These are phyloP conservation scores for Domatiomyces globalis DNA, from an alignment of 2,329 filamentous ascomycete genomes.

Conservation along the genomic window DNA sequence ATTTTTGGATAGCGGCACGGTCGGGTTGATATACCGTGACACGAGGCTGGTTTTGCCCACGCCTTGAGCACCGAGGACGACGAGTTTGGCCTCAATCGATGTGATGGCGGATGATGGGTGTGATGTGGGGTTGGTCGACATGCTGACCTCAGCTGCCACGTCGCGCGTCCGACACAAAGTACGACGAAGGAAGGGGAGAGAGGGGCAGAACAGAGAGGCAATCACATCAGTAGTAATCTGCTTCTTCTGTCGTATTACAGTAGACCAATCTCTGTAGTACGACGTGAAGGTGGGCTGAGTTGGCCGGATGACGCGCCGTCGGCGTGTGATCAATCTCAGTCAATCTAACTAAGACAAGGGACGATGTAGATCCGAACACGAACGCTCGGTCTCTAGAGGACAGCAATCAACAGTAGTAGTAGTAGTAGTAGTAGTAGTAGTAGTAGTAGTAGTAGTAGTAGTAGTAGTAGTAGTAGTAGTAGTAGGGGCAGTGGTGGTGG, in stretches of 20 bases:
- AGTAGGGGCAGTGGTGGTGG: too few relatives aligned
- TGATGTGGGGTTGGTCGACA: conserved; percentile 6
- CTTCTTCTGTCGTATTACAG: conserved; percentile 1
- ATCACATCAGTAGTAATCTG: neutral
- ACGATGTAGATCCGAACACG: neutral
- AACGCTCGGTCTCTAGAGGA: too few relatives aligned
- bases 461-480: too few relatives aligned
- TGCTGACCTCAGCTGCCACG: neutral
- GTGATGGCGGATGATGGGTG: conserved; percentile 8
- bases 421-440: neutral
- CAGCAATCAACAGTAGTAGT: too few relatives aligned
- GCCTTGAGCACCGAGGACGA: conserved; percentile 38
- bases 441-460: too few relatives aligned
- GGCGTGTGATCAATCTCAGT: neutral
- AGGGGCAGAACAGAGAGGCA: neutral
- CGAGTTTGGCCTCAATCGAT: conserved; percentile 35
- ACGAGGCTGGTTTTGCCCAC: conserved; percentile 41
- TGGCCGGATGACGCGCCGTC: neutral
- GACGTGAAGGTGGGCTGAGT: neutral
- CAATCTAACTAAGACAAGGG: neutral
- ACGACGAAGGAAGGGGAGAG: conserved; percentile 2
- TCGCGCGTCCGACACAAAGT: neutral
- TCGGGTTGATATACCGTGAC: conserved; percentile 35
- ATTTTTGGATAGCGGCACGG: conserved; percentile 26
- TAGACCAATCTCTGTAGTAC: neutral